phyloP scores from a whole-genome alignment of 2,329 filamentous ascomycete species.

The Bipolaris sorokiniana region DNA sequence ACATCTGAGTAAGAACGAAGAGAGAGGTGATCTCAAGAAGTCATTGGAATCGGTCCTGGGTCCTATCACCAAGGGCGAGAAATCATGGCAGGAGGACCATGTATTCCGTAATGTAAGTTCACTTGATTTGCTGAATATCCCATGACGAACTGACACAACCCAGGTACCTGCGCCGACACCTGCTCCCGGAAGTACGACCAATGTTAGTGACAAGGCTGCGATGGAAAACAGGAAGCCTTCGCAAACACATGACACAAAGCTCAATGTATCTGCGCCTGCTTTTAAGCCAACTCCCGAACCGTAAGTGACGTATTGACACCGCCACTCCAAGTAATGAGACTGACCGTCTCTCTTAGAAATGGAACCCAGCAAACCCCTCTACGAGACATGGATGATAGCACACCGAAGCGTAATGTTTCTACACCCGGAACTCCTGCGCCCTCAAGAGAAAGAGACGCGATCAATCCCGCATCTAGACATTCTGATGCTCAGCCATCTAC shows the following conservation, averaged over 20 bases:
- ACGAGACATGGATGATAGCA: slow-evolving; percentile 24
- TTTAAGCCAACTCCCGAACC: slow-evolving; percentile 62
- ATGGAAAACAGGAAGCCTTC: slow-evolving; percentile 48
- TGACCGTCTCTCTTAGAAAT: slow-evolving; percentile 35
- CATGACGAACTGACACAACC: slow-evolving; percentile 16
- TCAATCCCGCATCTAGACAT: slow-evolving; percentile 16
- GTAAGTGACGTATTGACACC: slow-evolving; percentile 29
- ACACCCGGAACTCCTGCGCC: slow-evolving; percentile 20
- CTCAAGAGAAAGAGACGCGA: slow-evolving; percentile 30
- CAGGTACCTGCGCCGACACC: slow-evolving; percentile 32
- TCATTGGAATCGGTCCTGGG: slow-evolving; percentile 74
- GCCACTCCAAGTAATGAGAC: slow-evolving; percentile 5
- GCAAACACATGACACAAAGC: slow-evolving; percentile 52
- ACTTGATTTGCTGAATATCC: neutral
- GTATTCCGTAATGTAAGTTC: slow-evolving; percentile 70
- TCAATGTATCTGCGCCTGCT: slow-evolving; percentile 64
- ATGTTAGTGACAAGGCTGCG: slow-evolving; percentile 39
- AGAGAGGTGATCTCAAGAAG: slow-evolving; percentile 75
- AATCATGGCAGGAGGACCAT: slow-evolving; percentile 75
- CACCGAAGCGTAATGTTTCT: slow-evolving; percentile 19
- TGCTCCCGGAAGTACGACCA: slow-evolving; percentile 28
- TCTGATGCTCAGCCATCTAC: slow-evolving; percentile 18
- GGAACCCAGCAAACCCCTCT: slow-evolving; percentile 36
- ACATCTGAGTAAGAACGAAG: slow-evolving; percentile 61
- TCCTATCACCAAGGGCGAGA: slow-evolving; percentile 69